phyloP scores from a whole-genome alignment of 2,329 filamentous ascomycete species.

The Botryosphaeria agaves region DNA sequence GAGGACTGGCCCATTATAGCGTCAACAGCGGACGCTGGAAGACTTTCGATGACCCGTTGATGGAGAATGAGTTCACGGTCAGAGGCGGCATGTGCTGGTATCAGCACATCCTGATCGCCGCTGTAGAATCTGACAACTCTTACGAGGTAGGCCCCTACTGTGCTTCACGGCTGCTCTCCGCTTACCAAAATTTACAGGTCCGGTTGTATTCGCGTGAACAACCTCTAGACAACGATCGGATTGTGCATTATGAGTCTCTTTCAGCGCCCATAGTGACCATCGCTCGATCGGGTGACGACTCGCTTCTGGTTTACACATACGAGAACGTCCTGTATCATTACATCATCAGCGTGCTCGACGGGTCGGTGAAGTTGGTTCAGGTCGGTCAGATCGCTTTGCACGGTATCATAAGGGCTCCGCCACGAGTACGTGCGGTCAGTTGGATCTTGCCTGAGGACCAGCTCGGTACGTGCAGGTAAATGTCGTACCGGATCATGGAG shows the following conservation, averaged over 20 bases:
- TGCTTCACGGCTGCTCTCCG: not conserved
- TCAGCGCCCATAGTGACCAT: conserved; percentile 80
- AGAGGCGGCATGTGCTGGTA: conserved; percentile 98
- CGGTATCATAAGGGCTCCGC: conserved; percentile 85
- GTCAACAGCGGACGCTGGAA: conserved; percentile 91
- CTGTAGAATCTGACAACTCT: conserved; percentile 68
- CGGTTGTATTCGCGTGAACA: conserved; percentile 86
- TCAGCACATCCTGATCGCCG: conserved; percentile 83
- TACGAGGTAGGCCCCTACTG: conserved; percentile 41
- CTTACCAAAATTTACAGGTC: conserved; percentile 30
- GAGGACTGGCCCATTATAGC: conserved; percentile 90
- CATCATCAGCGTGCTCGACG: conserved; percentile 56
- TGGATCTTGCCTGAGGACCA: conserved; percentile 93
- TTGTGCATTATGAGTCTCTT: conserved; percentile 61
- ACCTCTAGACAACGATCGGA: conserved; percentile 51
- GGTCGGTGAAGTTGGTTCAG: conserved; percentile 64
- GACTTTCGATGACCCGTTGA: conserved; percentile 63
- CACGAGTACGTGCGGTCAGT: conserved; percentile 78
- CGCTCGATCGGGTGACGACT: conserved; percentile 80
- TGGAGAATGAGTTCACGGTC: conserved; percentile 83
- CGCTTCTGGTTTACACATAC: conserved; percentile 88
- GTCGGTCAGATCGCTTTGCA: conserved; percentile 98
- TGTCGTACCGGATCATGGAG: not conserved
- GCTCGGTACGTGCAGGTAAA: conserved; percentile 34
- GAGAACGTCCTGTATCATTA: conserved; percentile 94